phyloP scores from a whole-genome alignment of 768 basidiomycete genomes.

The Russula ochroleuca region DNA sequence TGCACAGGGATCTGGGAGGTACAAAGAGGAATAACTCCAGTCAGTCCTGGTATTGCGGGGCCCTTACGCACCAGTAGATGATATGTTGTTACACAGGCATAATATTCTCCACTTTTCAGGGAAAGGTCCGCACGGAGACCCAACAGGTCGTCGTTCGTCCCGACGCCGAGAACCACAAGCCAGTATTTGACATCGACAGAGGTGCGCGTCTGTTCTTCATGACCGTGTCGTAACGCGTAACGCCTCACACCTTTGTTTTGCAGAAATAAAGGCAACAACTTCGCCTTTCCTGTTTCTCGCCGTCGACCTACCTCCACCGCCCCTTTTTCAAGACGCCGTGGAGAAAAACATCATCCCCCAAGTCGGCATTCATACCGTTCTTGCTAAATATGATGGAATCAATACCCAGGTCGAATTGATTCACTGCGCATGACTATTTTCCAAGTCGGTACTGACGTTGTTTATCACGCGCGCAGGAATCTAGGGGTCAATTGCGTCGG shows the following conservation, averaged over 20 bases:
- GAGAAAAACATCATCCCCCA: constrained; percentile 99
- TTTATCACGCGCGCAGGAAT: constrained; percentile 53
- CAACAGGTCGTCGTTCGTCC: constrained; percentile 88
- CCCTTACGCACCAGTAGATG: not conserved
- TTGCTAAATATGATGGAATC: constrained; percentile 90
- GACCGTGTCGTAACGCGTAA: not conserved
- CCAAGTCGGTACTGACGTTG: constrained; percentile 20
- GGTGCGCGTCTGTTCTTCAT: constrained; percentile 45
- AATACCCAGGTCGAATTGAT: constrained; percentile 67
- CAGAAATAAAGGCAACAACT: constrained; percentile 78
- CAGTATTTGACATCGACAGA: constrained; percentile 91
- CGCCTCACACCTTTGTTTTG: not conserved
- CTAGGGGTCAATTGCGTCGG: constrained; percentile 73
- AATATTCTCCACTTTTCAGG: constrained; percentile 92
- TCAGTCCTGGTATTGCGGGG: constrained; percentile 40
- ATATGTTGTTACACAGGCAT: constrained; percentile 50
- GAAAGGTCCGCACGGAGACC: constrained; percentile 86
- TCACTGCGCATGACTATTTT: constrained; percentile 25
- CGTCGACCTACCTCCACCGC: constrained; percentile 95
- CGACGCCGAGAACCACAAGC: constrained; percentile 72
- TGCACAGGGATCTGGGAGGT: constrained; percentile 93
- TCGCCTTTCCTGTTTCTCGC: constrained; percentile 96
- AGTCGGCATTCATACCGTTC: constrained; percentile 83
- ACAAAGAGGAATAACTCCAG: constrained; percentile 89
- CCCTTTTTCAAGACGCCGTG: constrained; percentile 90